Conservation (phyloP, 148 eudicot genomes). For the Arctostaphylos glauca region DNA sequence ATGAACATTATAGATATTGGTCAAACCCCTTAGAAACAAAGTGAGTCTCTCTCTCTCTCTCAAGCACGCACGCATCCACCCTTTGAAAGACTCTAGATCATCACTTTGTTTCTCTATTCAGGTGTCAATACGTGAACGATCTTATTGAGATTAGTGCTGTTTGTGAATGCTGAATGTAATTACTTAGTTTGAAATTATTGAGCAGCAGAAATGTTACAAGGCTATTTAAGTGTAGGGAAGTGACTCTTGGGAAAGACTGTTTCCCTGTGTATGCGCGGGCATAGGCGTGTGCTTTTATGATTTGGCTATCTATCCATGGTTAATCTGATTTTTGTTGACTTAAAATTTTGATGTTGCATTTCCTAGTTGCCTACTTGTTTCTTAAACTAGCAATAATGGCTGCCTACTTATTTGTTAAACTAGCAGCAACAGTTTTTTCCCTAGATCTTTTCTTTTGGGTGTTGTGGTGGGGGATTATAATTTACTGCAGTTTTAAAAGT, state of each 20-base stretch:
- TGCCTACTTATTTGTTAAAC: background rate
- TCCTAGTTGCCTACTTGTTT: background rate
- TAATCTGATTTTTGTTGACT: background rate
- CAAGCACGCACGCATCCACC: background rate
- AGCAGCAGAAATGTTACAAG: background rate
- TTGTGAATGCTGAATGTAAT: conserved; percentile 3
- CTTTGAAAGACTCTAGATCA: background rate
- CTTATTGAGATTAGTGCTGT: background rate
- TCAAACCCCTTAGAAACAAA: conserved; percentile 86
- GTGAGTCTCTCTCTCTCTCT: conserved; percentile 28
- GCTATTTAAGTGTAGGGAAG: background rate
- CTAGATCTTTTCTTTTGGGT: background rate
- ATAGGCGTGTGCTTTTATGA: background rate
- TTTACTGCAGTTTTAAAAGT: background rate
- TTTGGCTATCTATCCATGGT: background rate
- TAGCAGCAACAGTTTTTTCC: background rate
- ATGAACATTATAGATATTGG: conserved; percentile 76
- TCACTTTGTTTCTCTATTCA: background rate
- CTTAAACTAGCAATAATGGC: background rate
- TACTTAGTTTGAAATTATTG: background rate
- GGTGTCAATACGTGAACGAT: background rate
- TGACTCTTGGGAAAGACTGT: background rate
- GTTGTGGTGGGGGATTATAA: background rate
- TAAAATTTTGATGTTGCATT: background rate
- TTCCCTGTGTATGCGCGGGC: background rate